Conservation (phyloP, 176 grass and related monocot species). For the Hordeum marinum region DNA sequence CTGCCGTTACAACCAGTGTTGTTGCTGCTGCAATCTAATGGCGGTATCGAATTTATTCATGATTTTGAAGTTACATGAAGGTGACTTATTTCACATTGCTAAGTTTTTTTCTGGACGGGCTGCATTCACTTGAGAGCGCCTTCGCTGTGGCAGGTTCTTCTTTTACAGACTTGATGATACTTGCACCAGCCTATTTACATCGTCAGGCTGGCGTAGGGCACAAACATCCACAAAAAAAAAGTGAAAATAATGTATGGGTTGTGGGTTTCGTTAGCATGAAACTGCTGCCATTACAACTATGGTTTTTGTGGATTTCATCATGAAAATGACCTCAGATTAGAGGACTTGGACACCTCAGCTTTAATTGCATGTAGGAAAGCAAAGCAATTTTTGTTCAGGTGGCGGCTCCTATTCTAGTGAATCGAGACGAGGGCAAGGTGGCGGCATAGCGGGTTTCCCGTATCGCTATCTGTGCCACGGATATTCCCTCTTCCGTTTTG, state of each 20-base stretch:
- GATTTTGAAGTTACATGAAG: not conserved
- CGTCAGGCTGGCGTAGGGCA: not conserved
- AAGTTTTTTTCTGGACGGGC: not conserved
- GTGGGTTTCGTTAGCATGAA: not conserved
- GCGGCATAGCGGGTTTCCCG: too few species aligned
- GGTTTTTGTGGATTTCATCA: not conserved
- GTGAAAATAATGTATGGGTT: not conserved
- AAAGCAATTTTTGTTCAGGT: too few species aligned
- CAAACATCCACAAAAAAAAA: not conserved
- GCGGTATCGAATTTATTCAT: conserved; percentile 13
- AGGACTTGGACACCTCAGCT: too few species aligned
- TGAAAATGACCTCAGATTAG: too few species aligned
- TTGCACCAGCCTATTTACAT: not conserved
- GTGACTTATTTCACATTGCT: not conserved
- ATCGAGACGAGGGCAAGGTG: too few species aligned
- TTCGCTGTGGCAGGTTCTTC: not conserved
- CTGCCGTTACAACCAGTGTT: not conserved
- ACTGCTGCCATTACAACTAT: not conserved
- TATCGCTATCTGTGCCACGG: too few species aligned
- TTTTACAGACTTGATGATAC: not conserved
- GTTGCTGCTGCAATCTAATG: not conserved
- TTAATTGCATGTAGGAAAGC: too few species aligned
- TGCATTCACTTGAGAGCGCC: not conserved
- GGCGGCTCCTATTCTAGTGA: too few species aligned
- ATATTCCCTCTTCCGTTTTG: too few species aligned